Evolutionary conservation across 257 asterid species (phyloP), one percentile per base, ranked within the genome.

Genomic region (Petunia axillaris): DNA sequence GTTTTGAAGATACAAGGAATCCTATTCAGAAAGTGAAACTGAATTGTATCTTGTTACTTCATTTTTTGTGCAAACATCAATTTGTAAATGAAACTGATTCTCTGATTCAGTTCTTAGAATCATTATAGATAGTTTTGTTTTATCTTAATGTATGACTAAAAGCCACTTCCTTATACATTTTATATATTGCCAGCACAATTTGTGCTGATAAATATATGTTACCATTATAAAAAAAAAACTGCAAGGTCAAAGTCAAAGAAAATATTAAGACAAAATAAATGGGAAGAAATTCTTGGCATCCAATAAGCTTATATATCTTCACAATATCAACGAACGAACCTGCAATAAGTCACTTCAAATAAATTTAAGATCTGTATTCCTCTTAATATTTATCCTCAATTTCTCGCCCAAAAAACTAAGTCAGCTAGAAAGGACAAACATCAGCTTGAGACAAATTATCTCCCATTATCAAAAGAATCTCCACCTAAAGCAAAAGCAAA

Each of bases 361-460:
- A 68, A 16, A 70, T 46, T 9, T 16, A 70, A 25, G 16, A 70
- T 46, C 25, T 43, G 35, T 46, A 44, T 66, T 70, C 59, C 41
- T 9, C 48, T 70, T 46, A 25, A 44, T 25, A 25, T 46, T 1
- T 16, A 44, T 70, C 41, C 9, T 16, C 77, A 46, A 70, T 70
- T 36, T 46, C 77, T 46, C 54, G 46, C 77, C 77, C 77, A 6
- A 70, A 70, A 70, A 70, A 70, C 4, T 48, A 16, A 46, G 11
- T 35, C 41, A 70, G 59, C 59, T 46, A 70, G 77, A 70, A 70
- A 44, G 58, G 5, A 48, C 58, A 25, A 46, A 46, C 39, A 70
- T 14, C 11, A 0, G 59, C 15, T 16, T 43, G 5, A 9, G 8
- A 44, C 8, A 68, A 44, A 16, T n/a, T 68, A 25, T 46, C 57